These are phyloP conservation scores for Trametes sanguinea DNA, from an alignment of 768 basidiomycete genomes.

Conservation along the genomic window DNA sequence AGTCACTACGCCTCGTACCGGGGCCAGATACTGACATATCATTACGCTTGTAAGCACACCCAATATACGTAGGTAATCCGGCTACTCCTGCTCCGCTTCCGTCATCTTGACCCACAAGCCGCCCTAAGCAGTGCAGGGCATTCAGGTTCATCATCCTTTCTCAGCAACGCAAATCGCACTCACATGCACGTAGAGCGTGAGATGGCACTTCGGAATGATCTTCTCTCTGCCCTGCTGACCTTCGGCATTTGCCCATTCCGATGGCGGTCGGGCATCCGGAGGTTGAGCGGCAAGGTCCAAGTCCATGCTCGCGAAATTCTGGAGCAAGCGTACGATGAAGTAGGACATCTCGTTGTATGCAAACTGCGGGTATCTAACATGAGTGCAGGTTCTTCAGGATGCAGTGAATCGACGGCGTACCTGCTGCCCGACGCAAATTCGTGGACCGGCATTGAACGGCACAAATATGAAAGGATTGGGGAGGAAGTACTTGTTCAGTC, in stretches of 20 bases:
- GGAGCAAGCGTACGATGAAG: slow-evolving; percentile 54
- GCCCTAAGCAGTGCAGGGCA: no score
- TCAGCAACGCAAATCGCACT: no score
- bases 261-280: slow-evolving; percentile 32
- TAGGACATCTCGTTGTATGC: slow-evolving; percentile 57
- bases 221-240: slow-evolving; percentile 44
- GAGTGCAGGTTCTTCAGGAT: no score
- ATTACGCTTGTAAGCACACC: no score
- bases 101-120: no score
- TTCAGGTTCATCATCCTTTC: no score
- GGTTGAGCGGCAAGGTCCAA: slow-evolving; percentile 42
- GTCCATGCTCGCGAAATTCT: slow-evolving; percentile 46
- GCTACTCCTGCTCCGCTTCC: no score
- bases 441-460: slow-evolving; percentile 68
- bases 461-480: slow-evolving; percentile 70
- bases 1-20: no score
- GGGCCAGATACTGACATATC: no score
- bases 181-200: slow-evolving; percentile 46
- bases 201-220: slow-evolving; percentile 39
- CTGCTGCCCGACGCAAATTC: slow-evolving; percentile 61
- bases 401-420: slow-evolving; percentile 14
- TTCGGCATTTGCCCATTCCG: slow-evolving; percentile 35
- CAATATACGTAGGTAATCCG: no score
- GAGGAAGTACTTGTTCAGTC: slow-evolving; percentile 52
- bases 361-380: slow-evolving; percentile 36